Base-by-base conservation (phyloP, 768 basidiomycete genomes). In the Russula ochroleuca region DNA sequence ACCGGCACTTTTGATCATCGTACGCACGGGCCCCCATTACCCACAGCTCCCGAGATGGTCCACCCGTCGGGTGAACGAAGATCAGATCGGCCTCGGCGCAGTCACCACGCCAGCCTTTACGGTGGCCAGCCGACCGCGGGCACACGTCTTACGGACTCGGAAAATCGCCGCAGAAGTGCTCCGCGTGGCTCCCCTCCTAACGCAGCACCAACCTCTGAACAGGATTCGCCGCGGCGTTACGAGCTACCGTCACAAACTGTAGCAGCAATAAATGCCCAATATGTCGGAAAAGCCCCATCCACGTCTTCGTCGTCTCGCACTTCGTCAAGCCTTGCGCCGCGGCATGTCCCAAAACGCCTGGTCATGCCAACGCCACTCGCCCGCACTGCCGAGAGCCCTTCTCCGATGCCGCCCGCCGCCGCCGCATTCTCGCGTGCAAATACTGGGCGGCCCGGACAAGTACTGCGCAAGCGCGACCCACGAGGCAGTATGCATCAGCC, bases 321-420 rank as follows among this genome's bases (percentile, higher is more conserved):
- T 35, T 58, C 57, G 37, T 62, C 62, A 19, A 59, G 28, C 40
- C 69, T 71, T 21, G 57, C 62, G 15, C 72, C 74, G 25, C 67
- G 68, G 5, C 75, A 85, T 72, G 69, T 85, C 48, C 88, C 88
- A 4, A 86, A 82, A 71, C 81, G 77, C 52, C 82, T 90, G 31
- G 83, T 90, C 48, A 90, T 90, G 88, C 88, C 88, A 51, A 74
- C 85, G 3, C 88, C 85, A 17, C 78, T 90, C 40, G 59, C 69
- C 62, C 40, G 58, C 56, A 13, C 64, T 38, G 14, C 58, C 43
- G 41, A 62, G 61, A 28, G 52, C 54, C 48, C 56, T 54, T 23
- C 47, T 33, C 47, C 51, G 47, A 61, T 11, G 23, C 13, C 21
- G 17, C 50, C 41, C 2, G n/a, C 61, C 6, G 17, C 33, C 17